Conservation (phyloP, 768 basidiomycete genomes). For the Rhizopogon vesiculosus region DNA sequence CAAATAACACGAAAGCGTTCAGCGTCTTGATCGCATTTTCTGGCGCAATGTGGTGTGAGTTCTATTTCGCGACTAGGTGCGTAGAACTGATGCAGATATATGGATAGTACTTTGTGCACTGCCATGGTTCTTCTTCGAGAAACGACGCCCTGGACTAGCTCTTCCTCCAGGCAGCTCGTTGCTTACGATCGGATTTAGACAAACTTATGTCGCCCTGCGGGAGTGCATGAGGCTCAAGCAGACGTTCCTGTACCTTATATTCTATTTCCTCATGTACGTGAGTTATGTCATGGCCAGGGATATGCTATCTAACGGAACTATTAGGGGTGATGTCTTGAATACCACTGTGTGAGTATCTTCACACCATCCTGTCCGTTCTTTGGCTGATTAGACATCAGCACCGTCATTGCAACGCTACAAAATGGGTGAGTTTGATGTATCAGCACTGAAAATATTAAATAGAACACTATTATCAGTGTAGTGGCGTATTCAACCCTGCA, state of each 20-base stretch:
- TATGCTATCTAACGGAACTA: neutral
- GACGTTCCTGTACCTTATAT: conserved; percentile 68
- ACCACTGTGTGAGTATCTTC: conserved; percentile 57
- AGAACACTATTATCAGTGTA: conserved; percentile 35
- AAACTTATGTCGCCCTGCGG: conserved; percentile 54
- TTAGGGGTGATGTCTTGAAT: conserved; percentile 71
- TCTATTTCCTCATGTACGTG: conserved; percentile 71
- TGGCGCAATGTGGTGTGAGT: conserved; percentile 70
- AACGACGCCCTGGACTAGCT: conserved; percentile 58
- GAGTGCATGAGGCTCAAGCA: conserved; percentile 69
- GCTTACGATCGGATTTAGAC: conserved; percentile 63
- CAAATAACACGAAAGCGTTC: conserved; percentile 73
- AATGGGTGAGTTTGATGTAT: conserved; percentile 45
- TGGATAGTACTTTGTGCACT: conserved; percentile 55
- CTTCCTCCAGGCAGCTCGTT: conserved; percentile 52
- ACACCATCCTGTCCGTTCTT: neutral
- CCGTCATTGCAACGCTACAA: conserved; percentile 67
- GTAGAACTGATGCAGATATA: neutral
- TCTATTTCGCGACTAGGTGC: neutral
- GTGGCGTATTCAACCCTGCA: conserved; percentile 72
- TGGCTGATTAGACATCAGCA: conserved; percentile 32
- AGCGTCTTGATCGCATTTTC: conserved; percentile 76
- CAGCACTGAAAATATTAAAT: neutral
- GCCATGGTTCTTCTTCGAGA: conserved; percentile 72
- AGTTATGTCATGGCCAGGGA: neutral